A percentile compares a stretch with the other conserved stretches of the same genome.
Conservation (phyloP, 129 eudicot species). For the Ambrosia artemisiifolia region DNA sequence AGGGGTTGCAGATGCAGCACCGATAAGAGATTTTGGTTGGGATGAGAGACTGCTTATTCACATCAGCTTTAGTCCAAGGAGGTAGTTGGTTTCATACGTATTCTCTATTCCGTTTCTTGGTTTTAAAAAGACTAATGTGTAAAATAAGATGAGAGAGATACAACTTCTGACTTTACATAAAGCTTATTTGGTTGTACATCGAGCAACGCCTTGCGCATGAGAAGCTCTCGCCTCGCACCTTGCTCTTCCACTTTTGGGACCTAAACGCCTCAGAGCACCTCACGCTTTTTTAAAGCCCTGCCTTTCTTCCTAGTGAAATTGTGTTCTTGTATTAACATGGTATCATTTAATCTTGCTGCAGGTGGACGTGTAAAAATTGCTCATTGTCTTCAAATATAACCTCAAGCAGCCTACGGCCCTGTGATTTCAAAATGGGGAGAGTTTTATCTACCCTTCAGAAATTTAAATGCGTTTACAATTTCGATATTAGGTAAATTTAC, state of each 20-base stretch:
- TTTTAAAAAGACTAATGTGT: too few relatives aligned
- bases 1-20: conserved; percentile 82
- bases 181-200: too few relatives aligned
- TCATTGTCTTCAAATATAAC: conserved; percentile 70
- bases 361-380: conserved; percentile 91
- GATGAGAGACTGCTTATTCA: conserved; percentile 82
- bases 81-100: conserved; percentile 34
- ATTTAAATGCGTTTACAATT: conserved; percentile 65
- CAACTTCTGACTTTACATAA: too few relatives aligned
- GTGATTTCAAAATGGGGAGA: conserved; percentile 92
- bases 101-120: too few relatives aligned
- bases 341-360: conserved; percentile 21
- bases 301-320: not conserved
- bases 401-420: conserved; percentile 77
- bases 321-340: conserved; percentile 21
- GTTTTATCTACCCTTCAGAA: conserved; percentile 68
- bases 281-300: too few relatives aligned
- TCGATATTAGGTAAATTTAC: conserved; percentile 59
- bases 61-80: conserved; percentile 81
- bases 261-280: too few relatives aligned
- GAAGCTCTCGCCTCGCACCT: too few relatives aligned
- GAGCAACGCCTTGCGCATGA: too few relatives aligned
- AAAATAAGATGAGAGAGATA: too few relatives aligned
- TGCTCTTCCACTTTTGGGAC: too few relatives aligned
- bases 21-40: conserved; percentile 34